A percentile compares a stretch with the other conserved stretches of the same genome.
Evolutionary conservation across 2,329 filamentous ascomycete species (phyloP).

Genomic region (Neofusicoccum sp.): DNA sequence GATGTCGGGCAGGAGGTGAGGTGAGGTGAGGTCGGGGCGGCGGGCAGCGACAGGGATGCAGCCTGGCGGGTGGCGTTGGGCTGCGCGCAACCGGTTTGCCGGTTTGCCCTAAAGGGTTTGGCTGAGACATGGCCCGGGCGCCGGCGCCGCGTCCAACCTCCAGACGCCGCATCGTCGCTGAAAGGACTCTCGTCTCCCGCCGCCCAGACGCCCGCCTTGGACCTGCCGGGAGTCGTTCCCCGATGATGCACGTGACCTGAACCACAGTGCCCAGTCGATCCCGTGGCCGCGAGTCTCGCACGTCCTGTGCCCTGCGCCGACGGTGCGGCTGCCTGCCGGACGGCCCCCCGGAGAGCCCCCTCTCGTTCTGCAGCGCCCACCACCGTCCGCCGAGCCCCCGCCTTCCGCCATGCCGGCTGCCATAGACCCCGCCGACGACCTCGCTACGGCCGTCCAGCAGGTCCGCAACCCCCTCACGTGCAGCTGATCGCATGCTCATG

Average conservation of each 20-base stretch:
- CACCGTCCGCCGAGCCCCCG: neutral
- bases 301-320: neutral
- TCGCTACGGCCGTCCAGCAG: conserved; percentile 50
- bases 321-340: neutral
- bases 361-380: neutral
- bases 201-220: neutral
- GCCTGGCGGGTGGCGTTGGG: too few species aligned
- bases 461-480: conserved; percentile 32
- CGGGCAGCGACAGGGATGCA: neutral
- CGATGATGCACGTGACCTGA: neutral
- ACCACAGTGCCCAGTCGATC: neutral
- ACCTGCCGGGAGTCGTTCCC: neutral
- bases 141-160: neutral
- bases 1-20: too few species aligned
- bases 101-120: too few species aligned
- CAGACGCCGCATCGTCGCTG: conserved; percentile 4
- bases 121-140: conserved; percentile 11
- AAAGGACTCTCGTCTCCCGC: neutral
- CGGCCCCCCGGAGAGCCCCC: neutral
- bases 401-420: conserved; percentile 31
- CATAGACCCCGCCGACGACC: conserved; percentile 48
- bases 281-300: neutral
- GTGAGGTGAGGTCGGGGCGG: neutral
- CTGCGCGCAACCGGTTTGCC: too few species aligned
- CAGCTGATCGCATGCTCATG: neutral